Conservation (phyloP, 139 green algal genomes). For the Coelastrella sp. region DNA sequence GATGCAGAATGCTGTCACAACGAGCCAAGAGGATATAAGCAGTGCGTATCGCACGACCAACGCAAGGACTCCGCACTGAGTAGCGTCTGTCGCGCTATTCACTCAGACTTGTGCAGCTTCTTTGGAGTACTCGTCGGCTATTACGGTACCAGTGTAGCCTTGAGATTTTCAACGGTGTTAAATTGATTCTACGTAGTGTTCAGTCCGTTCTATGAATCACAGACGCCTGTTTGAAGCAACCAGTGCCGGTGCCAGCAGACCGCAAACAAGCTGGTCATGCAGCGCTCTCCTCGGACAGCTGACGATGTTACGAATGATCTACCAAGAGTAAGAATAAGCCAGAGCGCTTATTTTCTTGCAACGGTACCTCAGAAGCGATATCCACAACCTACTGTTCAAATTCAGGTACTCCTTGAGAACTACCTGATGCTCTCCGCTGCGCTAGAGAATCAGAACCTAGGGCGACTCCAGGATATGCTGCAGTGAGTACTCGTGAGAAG, state of each 20-base stretch:
- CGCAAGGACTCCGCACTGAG: no score
- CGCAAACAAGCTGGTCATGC: background rate
- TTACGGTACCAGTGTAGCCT: no score
- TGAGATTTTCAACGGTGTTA: no score
- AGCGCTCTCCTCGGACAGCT: background rate
- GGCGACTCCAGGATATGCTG: slow-evolving; percentile 34
- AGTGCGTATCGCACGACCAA: no score
- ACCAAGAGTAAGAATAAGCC: background rate
- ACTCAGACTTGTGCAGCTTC: no score
- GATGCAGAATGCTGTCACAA: no score
- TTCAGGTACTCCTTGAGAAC: slow-evolving; percentile 50
- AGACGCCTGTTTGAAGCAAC: background rate
- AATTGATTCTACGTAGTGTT: no score
- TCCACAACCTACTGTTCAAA: background rate
- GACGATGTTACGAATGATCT: background rate
- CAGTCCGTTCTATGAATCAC: no score
- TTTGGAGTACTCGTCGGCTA: no score
- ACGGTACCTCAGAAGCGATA: background rate
- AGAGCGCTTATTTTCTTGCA: background rate
- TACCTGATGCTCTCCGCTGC: slow-evolving; percentile 41
- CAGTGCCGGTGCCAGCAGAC: background rate
- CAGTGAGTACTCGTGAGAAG: background rate
- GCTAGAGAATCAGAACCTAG: slow-evolving; percentile 40
- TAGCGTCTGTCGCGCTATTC: no score
- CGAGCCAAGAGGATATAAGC: no score